Evolutionary conservation across 2,329 filamentous ascomycete genomes (phyloP).

Genomic region (Cladosporium phlei): DNA sequence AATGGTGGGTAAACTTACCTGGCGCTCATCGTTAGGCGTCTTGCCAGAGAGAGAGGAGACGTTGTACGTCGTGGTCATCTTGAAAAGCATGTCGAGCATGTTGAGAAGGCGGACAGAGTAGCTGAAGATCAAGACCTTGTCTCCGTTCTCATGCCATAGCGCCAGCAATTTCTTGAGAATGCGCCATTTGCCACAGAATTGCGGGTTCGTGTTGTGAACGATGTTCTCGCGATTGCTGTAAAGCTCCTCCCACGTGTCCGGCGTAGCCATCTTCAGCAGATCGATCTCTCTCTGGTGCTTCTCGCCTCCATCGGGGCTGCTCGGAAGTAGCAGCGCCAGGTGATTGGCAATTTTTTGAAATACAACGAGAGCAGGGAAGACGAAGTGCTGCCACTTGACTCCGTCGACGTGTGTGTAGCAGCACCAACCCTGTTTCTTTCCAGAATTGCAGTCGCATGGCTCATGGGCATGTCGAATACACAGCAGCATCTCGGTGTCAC

Average conservation of each 20-base stretch:
- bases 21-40: conserved; percentile 76
- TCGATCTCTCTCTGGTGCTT: conserved; percentile 75
- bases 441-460: conserved; percentile 64
- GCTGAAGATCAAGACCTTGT: conserved; percentile 94
- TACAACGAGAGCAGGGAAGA: conserved; percentile 79
- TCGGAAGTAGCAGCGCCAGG: conserved; percentile 78
- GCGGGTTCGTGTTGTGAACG: conserved; percentile 73
- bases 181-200: conserved; percentile 97
- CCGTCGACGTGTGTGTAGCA: conserved; percentile 54
- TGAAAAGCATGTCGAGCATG: conserved; percentile 80
- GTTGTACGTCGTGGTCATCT: conserved; percentile 76
- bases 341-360: conserved; percentile 90
- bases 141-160: conserved; percentile 84
- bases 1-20: conserved; percentile 31
- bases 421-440: conserved; percentile 74
- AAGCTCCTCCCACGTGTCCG: conserved; percentile 67
- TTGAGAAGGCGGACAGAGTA: conserved; percentile 81
- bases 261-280: conserved; percentile 68
- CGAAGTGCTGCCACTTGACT: conserved; percentile 63
- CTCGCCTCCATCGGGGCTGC: conserved; percentile 57
- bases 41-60: conserved; percentile 86
- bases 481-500: conserved; percentile 66
- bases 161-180: conserved; percentile 78
- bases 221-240: conserved; percentile 74
- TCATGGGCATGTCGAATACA: conserved; percentile 65